These are phyloP conservation scores for Euphorbia tirucalli DNA, from an alignment of 345 rosid species.

Conservation along the genomic window DNA sequence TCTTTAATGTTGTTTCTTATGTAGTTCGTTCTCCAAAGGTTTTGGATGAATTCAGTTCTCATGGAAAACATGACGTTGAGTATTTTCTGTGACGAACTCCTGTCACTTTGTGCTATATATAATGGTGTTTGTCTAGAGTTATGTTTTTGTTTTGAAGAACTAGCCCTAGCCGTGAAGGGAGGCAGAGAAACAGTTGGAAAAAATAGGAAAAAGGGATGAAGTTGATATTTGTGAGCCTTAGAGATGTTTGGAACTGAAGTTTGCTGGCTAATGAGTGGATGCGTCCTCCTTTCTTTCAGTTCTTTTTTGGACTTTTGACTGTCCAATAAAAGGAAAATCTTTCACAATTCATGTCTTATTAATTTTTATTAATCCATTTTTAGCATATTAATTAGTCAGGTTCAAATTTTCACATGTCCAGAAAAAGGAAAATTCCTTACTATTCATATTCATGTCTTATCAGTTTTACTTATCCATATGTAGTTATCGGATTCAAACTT, in stretches of 20 bases:
- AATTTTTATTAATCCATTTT: no score
- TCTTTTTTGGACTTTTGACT: background rate
- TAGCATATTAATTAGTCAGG: no score
- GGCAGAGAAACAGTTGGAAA: background rate
- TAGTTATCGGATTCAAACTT: no score
- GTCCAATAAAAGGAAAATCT: background rate
- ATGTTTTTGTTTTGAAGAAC: background rate
- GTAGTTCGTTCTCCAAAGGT: background rate
- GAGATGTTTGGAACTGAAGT: constrained; percentile 3
- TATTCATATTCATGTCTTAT: no score
- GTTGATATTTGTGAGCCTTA: background rate
- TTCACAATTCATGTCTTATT: no score
- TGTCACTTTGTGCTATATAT: background rate
- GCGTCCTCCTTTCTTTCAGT: background rate
- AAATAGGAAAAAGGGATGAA: background rate
- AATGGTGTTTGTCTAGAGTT: background rate
- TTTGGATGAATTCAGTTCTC: background rate
- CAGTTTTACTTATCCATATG: no score
- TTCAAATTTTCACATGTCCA: no score
- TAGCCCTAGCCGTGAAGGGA: background rate
- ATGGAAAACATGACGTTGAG: background rate
- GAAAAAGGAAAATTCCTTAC: no score
- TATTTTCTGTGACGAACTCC: background rate
- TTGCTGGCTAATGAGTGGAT: background rate
- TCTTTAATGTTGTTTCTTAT: background rate